phyloP scores from a whole-genome alignment of 148 eudicot species.

The Amaranthus palmeri region DNA sequence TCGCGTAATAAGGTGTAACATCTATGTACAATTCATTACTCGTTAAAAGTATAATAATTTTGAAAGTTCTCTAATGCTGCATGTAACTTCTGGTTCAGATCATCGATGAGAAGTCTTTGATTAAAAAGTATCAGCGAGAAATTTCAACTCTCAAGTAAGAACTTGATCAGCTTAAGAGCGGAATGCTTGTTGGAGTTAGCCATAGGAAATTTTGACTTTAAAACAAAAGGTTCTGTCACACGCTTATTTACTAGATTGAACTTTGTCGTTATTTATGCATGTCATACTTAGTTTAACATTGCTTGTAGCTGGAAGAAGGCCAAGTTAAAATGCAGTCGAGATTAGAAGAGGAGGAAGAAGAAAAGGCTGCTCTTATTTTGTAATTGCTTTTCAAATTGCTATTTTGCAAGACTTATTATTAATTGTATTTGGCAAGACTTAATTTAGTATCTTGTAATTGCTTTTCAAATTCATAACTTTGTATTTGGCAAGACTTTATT shows the following conservation, averaged over 20 bases:
- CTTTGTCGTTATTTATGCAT: neutral
- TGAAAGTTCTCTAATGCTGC: neutral
- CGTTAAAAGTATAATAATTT: neutral
- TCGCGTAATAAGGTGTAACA: slow-evolving; percentile 82
- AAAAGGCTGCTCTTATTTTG: slow-evolving; percentile 94
- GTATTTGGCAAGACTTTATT: too few relatives aligned
- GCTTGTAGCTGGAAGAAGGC: slow-evolving; percentile 89
- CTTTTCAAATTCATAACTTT: too few relatives aligned
- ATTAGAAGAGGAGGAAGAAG: slow-evolving; percentile 97
- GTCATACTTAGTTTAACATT: slow-evolving; percentile 4
- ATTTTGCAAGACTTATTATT: too few relatives aligned
- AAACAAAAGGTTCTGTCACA: slow-evolving; percentile 62
- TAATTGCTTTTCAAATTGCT: too few relatives aligned
- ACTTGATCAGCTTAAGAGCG: slow-evolving; percentile 85
- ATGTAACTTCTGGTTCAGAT: slow-evolving; percentile 45
- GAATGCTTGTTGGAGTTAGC: slow-evolving; percentile 83
- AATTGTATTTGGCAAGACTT: too few relatives aligned
- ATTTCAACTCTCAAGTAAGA: slow-evolving; percentile 79
- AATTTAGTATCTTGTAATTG: too few relatives aligned
- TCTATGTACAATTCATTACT: neutral
- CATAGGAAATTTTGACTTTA: slow-evolving; percentile 75
- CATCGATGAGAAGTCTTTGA: slow-evolving; percentile 94
- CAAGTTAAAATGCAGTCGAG: slow-evolving; percentile 96
- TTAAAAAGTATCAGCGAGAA: slow-evolving; percentile 93
- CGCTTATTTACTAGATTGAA: neutral